These are phyloP conservation scores for Bolboschoenus planiculmis DNA, from an alignment of 176 grass and related monocot genomes.

Conservation along the genomic window DNA sequence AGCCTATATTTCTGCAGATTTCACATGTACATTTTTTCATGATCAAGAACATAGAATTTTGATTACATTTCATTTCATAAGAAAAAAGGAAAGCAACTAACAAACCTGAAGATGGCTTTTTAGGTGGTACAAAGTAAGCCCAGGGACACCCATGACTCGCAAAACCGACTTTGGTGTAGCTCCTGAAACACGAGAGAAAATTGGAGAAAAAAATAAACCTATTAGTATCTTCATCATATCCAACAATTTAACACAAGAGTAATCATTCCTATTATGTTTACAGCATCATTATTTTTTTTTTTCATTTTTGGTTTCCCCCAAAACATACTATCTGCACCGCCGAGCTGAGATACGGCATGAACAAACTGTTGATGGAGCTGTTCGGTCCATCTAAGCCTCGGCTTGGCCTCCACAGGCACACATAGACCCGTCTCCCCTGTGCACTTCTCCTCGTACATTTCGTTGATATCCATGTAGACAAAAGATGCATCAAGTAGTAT, in stretches of 20 bases:
- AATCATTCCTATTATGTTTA: background rate
- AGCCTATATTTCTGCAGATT: conserved; percentile 68
- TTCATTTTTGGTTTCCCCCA: background rate
- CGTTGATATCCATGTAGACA: conserved; percentile 17
- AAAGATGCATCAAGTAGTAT: conserved; percentile 10
- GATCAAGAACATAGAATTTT: background rate
- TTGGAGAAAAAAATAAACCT: background rate
- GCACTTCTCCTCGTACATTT: conserved; percentile 9
- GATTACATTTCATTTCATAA: background rate
- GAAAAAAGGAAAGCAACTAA: background rate
- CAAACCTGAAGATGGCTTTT: conserved; percentile 93
- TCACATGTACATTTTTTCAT: background rate
- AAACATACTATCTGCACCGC: conserved; percentile 65
- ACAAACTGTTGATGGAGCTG: conserved; percentile 68
- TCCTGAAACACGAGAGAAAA: conserved; percentile 36
- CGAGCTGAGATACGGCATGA: conserved; percentile 56
- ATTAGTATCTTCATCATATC: background rate
- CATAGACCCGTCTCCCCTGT: background rate
- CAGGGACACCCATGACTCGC: conserved; percentile 56
- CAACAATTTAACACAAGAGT: background rate
- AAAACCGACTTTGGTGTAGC: conserved; percentile 81
- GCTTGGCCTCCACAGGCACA: conserved; percentile 31
- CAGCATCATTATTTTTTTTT: too few species aligned
- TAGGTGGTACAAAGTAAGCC: conserved; percentile 76
- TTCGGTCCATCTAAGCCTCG: conserved; percentile 68